Evolutionary conservation across 2,329 filamentous ascomycete genomes (phyloP).

Genomic region (Diplodia sapinea): DNA sequence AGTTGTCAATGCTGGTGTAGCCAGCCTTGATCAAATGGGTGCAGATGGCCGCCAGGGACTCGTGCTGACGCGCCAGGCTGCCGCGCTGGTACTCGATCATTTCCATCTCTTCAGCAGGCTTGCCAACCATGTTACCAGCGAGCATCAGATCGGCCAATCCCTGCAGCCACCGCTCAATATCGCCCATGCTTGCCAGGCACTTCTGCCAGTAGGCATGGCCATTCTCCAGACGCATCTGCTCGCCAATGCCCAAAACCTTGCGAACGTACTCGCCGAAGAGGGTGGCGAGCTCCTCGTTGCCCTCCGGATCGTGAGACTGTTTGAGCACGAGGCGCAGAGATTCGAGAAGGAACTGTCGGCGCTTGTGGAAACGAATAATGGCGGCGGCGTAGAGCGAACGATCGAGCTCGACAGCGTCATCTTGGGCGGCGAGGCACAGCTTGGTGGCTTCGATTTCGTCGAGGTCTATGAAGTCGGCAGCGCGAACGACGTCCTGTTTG

Average conservation of each 20-base stretch:
- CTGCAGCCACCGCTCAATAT: slow-evolving; percentile 77
- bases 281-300: slow-evolving; percentile 38
- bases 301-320: slow-evolving; percentile 56
- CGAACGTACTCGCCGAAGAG: slow-evolving; percentile 45
- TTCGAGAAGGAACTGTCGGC: slow-evolving; percentile 81
- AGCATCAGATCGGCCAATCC: slow-evolving; percentile 77
- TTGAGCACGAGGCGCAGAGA: slow-evolving; percentile 80
- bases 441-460: slow-evolving; percentile 86
- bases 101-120: slow-evolving; percentile 65
- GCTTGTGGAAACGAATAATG: slow-evolving; percentile 86
- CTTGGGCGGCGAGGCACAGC: slow-evolving; percentile 75
- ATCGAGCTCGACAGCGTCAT: slow-evolving; percentile 71
- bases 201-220: slow-evolving; percentile 71
- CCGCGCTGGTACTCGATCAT: slow-evolving; percentile 79
- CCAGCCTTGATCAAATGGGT: slow-evolving; percentile 78
- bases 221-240: slow-evolving; percentile 56
- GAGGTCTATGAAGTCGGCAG: slow-evolving; percentile 87
- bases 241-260: slow-evolving; percentile 59
- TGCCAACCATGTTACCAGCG: slow-evolving; percentile 75
- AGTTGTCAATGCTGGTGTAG: slow-evolving; percentile 73
- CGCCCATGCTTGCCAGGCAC: slow-evolving; percentile 76
- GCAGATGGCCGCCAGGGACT: slow-evolving; percentile 81
- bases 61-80: slow-evolving; percentile 87
- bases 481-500: slow-evolving; percentile 76
- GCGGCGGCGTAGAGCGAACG: slow-evolving; percentile 77